These are phyloP conservation scores for Peronospora belbahrii DNA, from an alignment of 352 stramenopile genomes.

Conservation along the genomic window DNA sequence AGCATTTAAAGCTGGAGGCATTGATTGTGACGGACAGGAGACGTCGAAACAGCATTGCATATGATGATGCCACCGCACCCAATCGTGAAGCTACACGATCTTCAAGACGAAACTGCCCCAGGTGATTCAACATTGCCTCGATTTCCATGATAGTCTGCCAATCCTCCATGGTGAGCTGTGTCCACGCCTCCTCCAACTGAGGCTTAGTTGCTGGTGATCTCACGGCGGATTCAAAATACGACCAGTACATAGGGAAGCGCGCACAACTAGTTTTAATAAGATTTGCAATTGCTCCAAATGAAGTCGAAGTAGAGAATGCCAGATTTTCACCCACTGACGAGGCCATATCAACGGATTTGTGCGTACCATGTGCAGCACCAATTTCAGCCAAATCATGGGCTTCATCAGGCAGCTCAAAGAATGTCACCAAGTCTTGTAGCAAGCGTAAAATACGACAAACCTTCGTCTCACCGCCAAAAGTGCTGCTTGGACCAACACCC, in stretches of 20 bases:
- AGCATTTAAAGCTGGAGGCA: conserved; percentile 21
- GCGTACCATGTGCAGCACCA: background rate
- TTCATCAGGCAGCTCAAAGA: conserved; percentile 12
- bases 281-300: conserved; percentile 20
- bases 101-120: conserved; percentile 24
- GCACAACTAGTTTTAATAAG: conserved; percentile 24
- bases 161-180: conserved; percentile 19
- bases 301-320: conserved; percentile 7
- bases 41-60: conserved; percentile 27
- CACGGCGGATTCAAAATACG: conserved; percentile 20
- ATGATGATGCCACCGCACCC: conserved; percentile 16
- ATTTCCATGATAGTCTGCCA: conserved; percentile 27
- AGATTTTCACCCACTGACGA: conserved; percentile 15
- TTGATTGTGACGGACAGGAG: conserved; percentile 25
- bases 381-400: conserved; percentile 1
- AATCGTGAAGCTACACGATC: conserved; percentile 7
- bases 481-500: conserved; percentile 3
- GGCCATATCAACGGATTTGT: background rate
- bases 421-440: conserved; percentile 17
- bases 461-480: conserved; percentile 6
- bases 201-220: conserved; percentile 8
- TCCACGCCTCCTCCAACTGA: conserved; percentile 18
- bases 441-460: conserved; percentile 21
- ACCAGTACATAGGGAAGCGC: conserved; percentile 18
- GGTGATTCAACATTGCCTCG: conserved; percentile 26